Percentiles rank a stretch among this genome's conserved stretches.
phyloP scores from a whole-genome alignment of 306 rosid genomes.

The Pterocarpus santalinus region DNA sequence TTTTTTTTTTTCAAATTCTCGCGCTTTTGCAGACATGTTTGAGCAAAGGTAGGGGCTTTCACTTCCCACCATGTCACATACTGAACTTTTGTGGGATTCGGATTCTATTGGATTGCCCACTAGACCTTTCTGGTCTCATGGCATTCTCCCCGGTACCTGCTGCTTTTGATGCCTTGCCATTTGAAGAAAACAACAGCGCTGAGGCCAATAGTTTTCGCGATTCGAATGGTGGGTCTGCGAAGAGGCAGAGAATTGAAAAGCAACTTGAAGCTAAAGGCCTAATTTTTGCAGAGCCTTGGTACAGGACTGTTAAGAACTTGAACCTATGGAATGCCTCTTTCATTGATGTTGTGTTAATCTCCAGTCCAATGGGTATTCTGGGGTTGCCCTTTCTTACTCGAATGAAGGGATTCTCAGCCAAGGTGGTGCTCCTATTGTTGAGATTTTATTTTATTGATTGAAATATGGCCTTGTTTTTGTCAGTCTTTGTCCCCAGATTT shows the following conservation, averaged over 20 bases:
- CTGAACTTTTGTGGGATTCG: constrained; percentile 74
- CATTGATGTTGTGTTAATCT: constrained; percentile 76
- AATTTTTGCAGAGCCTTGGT: constrained; percentile 78
- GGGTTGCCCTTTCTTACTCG: constrained; percentile 85
- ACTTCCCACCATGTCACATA: constrained; percentile 86
- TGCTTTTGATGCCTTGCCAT: constrained; percentile 43
- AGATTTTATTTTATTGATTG: constrained; percentile 10
- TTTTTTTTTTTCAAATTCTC: constrained; percentile 3
- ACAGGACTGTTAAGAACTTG: constrained; percentile 73
- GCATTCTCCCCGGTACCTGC: constrained; percentile 80
- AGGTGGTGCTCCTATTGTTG: constrained; percentile 57
- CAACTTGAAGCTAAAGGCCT: constrained; percentile 60
- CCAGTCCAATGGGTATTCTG: constrained; percentile 91
- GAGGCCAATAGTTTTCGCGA: constrained; percentile 37
- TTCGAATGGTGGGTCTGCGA: constrained; percentile 44
- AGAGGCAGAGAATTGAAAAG: constrained; percentile 63
- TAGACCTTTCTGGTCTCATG: constrained; percentile 80
- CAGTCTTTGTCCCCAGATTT: constrained; percentile 10
- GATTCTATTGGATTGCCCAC: constrained; percentile 82
- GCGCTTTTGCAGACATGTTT: constrained; percentile 66
- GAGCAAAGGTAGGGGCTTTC: constrained; percentile 79
- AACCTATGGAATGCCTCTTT: constrained; percentile 71
- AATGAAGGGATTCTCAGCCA: constrained; percentile 78
- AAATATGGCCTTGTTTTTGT: constrained; percentile 1
- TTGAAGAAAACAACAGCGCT: constrained; percentile 37